These are phyloP conservation scores for Fusarium gaditjirri DNA, from an alignment of 2,329 filamentous ascomycete species.

Conservation along the genomic window DNA sequence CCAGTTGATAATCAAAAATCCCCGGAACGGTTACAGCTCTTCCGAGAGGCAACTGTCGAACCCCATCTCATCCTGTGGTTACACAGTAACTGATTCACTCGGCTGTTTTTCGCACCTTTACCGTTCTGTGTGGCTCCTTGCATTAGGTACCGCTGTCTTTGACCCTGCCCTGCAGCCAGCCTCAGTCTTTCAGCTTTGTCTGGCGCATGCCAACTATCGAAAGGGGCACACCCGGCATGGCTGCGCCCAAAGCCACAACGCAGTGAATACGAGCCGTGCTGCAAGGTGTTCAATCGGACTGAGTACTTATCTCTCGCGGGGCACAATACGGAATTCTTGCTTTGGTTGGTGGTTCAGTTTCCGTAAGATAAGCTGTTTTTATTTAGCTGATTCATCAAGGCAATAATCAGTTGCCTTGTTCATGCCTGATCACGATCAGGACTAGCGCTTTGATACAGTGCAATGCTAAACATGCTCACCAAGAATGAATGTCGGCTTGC, in stretches of 20 bases:
- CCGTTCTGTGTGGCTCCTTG: not conserved
- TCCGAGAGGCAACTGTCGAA: not conserved
- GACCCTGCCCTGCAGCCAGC: slow-evolving; percentile 12
- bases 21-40: not conserved
- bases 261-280: not conserved
- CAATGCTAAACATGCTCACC: not conserved
- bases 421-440: not conserved
- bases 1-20: not conserved
- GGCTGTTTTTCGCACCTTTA: not conserved
- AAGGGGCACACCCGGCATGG: not conserved
- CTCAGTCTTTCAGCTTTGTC: slow-evolving; percentile 17
- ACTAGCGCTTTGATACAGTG: no score
- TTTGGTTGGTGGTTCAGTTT: not conserved
- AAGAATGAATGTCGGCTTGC: not conserved
- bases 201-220: slow-evolving; percentile 10
- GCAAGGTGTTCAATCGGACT: not conserved
- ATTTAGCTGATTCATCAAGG: not conserved
- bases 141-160: not conserved
- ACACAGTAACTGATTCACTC: not conserved
- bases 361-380: not conserved
- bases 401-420: not conserved
- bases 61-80: not conserved
- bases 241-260: slow-evolving; percentile 12
- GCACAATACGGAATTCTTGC: not conserved
- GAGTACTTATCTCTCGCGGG: no score